Conservation (phyloP, 2,329 filamentous ascomycete species). For the Hymenoscyphus scutula region DNA sequence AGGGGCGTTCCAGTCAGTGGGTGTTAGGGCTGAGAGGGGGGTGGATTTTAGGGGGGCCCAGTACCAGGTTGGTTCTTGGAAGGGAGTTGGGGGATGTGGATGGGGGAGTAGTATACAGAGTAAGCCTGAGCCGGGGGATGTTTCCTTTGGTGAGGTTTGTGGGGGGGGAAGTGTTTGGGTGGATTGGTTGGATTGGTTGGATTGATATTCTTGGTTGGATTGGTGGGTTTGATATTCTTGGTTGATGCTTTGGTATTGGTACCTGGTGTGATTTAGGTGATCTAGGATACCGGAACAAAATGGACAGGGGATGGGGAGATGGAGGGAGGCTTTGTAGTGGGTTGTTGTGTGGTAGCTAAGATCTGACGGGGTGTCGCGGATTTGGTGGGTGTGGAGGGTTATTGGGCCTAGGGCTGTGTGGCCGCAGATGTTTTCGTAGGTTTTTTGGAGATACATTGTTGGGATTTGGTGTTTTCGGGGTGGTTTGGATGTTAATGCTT, state of each 20-base stretch:
- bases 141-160: background rate
- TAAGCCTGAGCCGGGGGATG: background rate
- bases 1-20: background rate
- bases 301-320: background rate
- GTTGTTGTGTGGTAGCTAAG: background rate
- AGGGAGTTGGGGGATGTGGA: background rate
- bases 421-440: slow-evolving; percentile 6
- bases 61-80: background rate
- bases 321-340: background rate
- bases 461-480: background rate
- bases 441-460: slow-evolving; percentile 3
- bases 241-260: background rate
- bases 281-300: background rate
- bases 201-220: background rate
- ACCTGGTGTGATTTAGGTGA: background rate
- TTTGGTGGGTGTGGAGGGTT: background rate
- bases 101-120: background rate
- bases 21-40: background rate
- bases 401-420: slow-evolving; percentile 6
- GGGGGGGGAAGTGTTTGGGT: background rate
- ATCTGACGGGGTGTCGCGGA: too few species aligned
- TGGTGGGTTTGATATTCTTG: background rate
- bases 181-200: background rate
- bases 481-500: background rate
- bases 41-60: background rate